Evolutionary conservation across 306 rosid genomes (phyloP), one percentile per base, ranked within the genome.

Genomic region (Begonia loranthoides): DNA sequence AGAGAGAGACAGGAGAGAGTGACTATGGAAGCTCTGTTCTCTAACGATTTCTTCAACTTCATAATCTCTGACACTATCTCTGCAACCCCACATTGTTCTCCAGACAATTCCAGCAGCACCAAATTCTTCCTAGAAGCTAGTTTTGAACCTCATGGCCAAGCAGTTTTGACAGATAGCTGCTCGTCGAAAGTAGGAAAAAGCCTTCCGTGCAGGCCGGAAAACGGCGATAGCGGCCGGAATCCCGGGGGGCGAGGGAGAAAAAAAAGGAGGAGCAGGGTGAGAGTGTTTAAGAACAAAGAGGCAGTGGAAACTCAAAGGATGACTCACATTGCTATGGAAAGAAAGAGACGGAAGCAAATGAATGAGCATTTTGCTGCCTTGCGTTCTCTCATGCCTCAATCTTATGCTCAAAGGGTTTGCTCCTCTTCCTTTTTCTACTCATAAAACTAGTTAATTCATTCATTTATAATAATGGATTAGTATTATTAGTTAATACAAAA

Each of bases 251-350:
- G 70, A 56, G 69, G 58, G 61, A 70, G 66, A 49, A 68, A 68
- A 70, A 84, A 74, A 76, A 89, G 71, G 72, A 85, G 72, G 63
- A 76, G 95, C 28, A 82, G 74, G 65, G 61, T 85, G 24, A 90
- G 77, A 66, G 73, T 72, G 50, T 82, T 83, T 59, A 90, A 85
- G 74, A 86, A 80, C 75, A 82, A 76, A 59, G 97, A 90, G 64
- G 95, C 82, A 43, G 92, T 94, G 44, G 97, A 90, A 69, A 78
- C 81, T 1, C 97, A 85, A 24, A 90, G 97, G 71, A 90, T 90
- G 83, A 85, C 85, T 4, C 97, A 90, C 71, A 90, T 90, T 74
- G 76, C 92, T 1, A 94, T 85, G 0, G 97, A 90, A 54, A 80
- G 97, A 65, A 90, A 90, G 63, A 76, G 97, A 14, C 50, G 97